phyloP scores from a whole-genome alignment of 108 stramenopile species.

The Parietichytrium sp. region DNA sequence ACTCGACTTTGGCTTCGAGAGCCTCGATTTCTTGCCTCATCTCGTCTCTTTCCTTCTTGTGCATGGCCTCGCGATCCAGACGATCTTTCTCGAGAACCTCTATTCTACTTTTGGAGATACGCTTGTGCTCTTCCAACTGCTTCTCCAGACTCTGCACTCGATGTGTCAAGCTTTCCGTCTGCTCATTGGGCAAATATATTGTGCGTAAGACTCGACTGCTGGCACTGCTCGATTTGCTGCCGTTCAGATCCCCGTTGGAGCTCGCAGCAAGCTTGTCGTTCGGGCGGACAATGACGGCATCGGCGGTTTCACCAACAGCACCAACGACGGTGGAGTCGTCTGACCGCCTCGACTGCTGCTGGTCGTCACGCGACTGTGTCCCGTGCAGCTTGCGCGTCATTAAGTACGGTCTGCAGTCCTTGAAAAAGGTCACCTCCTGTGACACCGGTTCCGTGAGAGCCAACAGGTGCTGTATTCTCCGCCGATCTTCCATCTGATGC shows the following conservation, averaged over 20 bases:
- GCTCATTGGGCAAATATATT: conserved; percentile 41
- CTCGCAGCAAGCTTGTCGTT: neutral
- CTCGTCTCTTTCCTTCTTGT: neutral
- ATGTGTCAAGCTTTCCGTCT: neutral
- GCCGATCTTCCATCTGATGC: conserved; percentile 38
- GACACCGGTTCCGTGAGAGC: conserved; percentile 41
- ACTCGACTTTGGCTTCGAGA: neutral
- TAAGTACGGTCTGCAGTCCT: conserved; percentile 41
- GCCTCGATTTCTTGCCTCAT: neutral
- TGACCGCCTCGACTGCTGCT: too few species aligned
- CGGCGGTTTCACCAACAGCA: neutral
- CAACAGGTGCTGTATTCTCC: conserved; percentile 39
- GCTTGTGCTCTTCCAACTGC: conserved; percentile 26
- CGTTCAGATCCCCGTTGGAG: neutral
- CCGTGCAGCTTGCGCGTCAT: conserved; percentile 30
- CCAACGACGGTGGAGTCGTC: neutral
- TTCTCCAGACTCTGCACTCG: conserved; percentile 36
- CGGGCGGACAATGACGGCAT: neutral
- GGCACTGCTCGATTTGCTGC: too few species aligned
- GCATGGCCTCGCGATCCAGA: neutral
- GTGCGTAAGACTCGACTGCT: conserved; percentile 35
- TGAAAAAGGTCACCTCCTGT: conserved; percentile 46
- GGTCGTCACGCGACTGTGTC: neutral
- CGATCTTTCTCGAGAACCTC: neutral
- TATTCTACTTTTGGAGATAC: neutral